A percentile compares a stretch with the other conserved stretches of the same genome.
Evolutionary conservation across 139 green algal genomes (phyloP).

Genomic region (Chlorella ohadii): DNA sequence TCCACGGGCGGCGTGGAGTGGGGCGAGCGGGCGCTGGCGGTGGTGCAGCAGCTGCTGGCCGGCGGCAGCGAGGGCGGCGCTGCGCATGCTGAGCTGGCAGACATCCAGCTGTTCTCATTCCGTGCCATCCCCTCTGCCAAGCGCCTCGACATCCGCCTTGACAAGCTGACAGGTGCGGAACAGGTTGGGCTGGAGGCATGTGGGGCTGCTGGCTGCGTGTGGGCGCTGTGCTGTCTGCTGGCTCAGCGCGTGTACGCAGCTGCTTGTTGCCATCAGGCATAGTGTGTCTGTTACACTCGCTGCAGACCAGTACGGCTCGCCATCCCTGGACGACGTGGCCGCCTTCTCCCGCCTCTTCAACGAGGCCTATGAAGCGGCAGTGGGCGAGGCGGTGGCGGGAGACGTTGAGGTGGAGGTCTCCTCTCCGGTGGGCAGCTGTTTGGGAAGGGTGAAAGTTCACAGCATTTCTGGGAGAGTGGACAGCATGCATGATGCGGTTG

Average conservation of each 20-base stretch:
- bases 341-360: slow-evolving; percentile 55
- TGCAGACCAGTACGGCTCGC: slow-evolving; percentile 69
- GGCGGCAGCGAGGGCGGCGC: neutral
- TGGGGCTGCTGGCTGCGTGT: no score
- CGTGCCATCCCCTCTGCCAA: slow-evolving; percentile 9
- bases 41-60: slow-evolving; percentile 31
- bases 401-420: slow-evolving; percentile 78
- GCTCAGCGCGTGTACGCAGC: no score
- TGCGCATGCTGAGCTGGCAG: neutral
- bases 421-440: slow-evolving; percentile 41
- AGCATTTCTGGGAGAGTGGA: no score
- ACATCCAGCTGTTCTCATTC: slow-evolving; percentile 52
- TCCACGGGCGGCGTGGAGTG: slow-evolving; percentile 29
- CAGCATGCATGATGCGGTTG: neutral
- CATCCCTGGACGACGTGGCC: slow-evolving; percentile 70
- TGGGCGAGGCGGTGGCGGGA: slow-evolving; percentile 61
- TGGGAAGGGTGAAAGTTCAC: no score
- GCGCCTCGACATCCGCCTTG: slow-evolving; percentile 68
- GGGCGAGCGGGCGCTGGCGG: slow-evolving; percentile 37
- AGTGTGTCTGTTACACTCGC: no score
- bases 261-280: no score
- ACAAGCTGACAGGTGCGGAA: slow-evolving; percentile 54
- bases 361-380: slow-evolving; percentile 40
- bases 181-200: no score
- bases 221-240: no score